Conservation (phyloP, 2,329 filamentous ascomycete species). For the Neofusicoccum kwambonambiense region DNA sequence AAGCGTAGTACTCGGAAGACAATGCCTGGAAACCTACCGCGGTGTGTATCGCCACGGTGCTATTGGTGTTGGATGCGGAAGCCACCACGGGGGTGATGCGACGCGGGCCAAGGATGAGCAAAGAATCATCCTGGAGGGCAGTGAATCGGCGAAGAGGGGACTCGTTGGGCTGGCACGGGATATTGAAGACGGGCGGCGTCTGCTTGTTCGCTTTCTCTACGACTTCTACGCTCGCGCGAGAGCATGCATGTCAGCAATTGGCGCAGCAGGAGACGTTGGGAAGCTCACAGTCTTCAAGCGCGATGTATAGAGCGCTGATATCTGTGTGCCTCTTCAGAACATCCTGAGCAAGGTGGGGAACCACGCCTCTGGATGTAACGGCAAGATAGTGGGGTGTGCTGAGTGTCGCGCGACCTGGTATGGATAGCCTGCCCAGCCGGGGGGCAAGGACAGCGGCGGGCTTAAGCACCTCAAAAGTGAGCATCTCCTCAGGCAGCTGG, state of each 20-base stretch:
- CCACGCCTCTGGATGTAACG: slow-evolving; percentile 75
- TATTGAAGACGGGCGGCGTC: slow-evolving; percentile 54
- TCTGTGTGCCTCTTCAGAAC: slow-evolving; percentile 65
- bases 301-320: slow-evolving; percentile 72
- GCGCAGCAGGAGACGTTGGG: neutral
- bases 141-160: slow-evolving; percentile 75
- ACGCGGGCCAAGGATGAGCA: slow-evolving; percentile 74
- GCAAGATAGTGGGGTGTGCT: slow-evolving; percentile 81
- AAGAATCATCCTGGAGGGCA: slow-evolving; percentile 62
- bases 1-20: slow-evolving; percentile 65
- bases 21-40: slow-evolving; percentile 80
- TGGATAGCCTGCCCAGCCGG: slow-evolving; percentile 65
- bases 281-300: slow-evolving; percentile 90
- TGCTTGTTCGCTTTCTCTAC: slow-evolving; percentile 57
- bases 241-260: slow-evolving; percentile 40
- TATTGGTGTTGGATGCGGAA: slow-evolving; percentile 67
- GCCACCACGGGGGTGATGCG: slow-evolving; percentile 72
- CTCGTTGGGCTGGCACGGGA: slow-evolving; percentile 36
- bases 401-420: slow-evolving; percentile 64
- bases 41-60: slow-evolving; percentile 74
- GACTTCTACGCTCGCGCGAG: slow-evolving; percentile 51
- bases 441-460: slow-evolving; percentile 46
- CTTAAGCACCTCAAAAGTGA: slow-evolving; percentile 45
- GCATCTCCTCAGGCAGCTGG: slow-evolving; percentile 33
- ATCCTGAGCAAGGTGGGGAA: slow-evolving; percentile 90